phyloP scores from a whole-genome alignment of 768 basidiomycete genomes.

The Crepidotus variabilis region DNA sequence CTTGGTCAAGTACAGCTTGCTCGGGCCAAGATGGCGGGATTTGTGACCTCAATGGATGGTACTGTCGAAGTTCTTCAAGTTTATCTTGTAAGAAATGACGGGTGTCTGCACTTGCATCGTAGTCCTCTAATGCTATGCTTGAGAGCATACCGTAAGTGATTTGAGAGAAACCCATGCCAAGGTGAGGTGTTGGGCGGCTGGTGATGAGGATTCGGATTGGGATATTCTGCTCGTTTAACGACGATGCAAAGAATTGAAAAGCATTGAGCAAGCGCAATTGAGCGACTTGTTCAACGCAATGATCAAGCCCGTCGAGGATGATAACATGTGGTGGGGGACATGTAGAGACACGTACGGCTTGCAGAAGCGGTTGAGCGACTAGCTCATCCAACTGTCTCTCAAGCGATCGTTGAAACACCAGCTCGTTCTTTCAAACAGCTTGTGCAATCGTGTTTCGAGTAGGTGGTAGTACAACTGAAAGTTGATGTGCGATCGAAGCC shows the following conservation, averaged over 20 bases:
- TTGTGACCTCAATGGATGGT: background rate
- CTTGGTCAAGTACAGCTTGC: background rate
- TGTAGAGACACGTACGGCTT: background rate
- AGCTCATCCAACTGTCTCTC: slow-evolving; percentile 2
- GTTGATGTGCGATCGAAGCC: slow-evolving; percentile 25
- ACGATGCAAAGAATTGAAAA: background rate
- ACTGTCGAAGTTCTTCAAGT: background rate
- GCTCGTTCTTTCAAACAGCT: slow-evolving; percentile 4
- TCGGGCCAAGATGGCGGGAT: slow-evolving; percentile 5
- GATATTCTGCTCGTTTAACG: background rate
- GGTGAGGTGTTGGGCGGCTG: slow-evolving; percentile 11
- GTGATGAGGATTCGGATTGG: slow-evolving; percentile 6
- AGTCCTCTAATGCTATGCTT: slow-evolving; percentile 4
- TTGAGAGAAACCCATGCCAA: slow-evolving; percentile 1
- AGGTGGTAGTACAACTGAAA: slow-evolving; percentile 12
- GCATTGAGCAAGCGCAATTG: slow-evolving; percentile 3
- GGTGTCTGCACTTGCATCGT: slow-evolving; percentile 7
- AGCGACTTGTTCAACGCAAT: slow-evolving; percentile 9
- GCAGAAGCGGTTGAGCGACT: slow-evolving; percentile 6
- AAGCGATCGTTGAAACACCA: slow-evolving; percentile 7
- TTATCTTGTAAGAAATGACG: slow-evolving; percentile 3
- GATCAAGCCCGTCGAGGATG: slow-evolving; percentile 23
- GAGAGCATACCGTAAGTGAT: background rate
- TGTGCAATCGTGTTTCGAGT: slow-evolving; percentile 4
- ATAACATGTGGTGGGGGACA: slow-evolving; percentile 7